phyloP scores from a whole-genome alignment of 2,329 filamentous ascomycete species.

The Cordyceps fumosorosea region DNA sequence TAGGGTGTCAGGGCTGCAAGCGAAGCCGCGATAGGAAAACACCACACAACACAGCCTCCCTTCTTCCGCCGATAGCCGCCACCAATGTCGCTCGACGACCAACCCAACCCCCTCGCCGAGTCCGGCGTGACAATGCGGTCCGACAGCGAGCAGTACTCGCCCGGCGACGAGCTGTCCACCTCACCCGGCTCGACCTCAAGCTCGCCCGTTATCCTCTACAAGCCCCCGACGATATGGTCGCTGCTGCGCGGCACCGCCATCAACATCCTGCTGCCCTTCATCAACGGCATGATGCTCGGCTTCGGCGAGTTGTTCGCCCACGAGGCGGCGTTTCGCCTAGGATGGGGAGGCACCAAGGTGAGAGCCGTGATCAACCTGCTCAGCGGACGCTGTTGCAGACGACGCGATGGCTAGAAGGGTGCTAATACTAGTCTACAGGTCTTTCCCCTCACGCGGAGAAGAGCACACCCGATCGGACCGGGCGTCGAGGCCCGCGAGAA shows the following conservation, averaged over 20 bases:
- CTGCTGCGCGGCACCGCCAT: constrained; percentile 84
- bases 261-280: constrained; percentile 89
- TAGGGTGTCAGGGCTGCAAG: background rate
- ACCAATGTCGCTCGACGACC: constrained; percentile 20
- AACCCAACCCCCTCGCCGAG: constrained; percentile 53
- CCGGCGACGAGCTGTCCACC: constrained; percentile 52
- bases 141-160: constrained; percentile 77
- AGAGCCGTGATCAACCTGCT: constrained; percentile 18
- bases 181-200: constrained; percentile 50
- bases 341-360: constrained; percentile 94
- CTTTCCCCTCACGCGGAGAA: constrained; percentile 54
- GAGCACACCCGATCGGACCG: constrained; percentile 63
- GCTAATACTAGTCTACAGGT: constrained; percentile 33
- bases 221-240: constrained; percentile 80
- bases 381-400: too few species aligned
- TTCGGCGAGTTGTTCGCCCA: constrained; percentile 97
- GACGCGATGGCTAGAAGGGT: background rate
- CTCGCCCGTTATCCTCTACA: constrained; percentile 74
- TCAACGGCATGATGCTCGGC: constrained; percentile 97
- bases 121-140: constrained; percentile 73
- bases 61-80: background rate
- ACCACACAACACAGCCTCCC: background rate
- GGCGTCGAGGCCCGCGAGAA: constrained; percentile 73
- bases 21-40: background rate
- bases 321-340: constrained; percentile 85